Percentiles rank a stretch among this genome's conserved stretches.
phyloP scores from a whole-genome alignment of 371 early-diverging fungal genomes.

The Sporodiniella umbellata region DNA sequence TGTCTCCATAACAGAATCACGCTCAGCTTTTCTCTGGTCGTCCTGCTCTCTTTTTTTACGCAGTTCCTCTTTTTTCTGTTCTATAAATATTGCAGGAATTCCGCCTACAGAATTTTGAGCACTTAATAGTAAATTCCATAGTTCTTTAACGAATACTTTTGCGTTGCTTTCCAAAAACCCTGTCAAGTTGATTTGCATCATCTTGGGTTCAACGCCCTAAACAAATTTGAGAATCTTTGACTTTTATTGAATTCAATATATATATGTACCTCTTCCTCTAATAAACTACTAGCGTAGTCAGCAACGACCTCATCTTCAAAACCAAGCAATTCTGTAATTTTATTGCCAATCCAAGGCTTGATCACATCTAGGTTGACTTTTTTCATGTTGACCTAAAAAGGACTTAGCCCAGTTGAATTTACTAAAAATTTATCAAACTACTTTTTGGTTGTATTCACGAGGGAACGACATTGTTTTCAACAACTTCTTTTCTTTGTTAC shows the following conservation, averaged over 20 bases:
- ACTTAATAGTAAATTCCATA: conserved; percentile 88
- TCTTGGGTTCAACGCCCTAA: conserved; percentile 78
- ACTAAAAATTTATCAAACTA: no score
- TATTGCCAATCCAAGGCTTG: conserved; percentile 82
- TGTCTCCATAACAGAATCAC: conserved; percentile 39
- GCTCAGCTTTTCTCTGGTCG: conserved; percentile 24
- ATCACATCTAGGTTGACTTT: conserved; percentile 88
- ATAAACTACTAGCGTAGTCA: conserved; percentile 77
- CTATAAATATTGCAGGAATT: conserved; percentile 83
- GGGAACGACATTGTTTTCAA: conserved; percentile 82
- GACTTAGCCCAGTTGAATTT: no score
- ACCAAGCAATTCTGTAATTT: conserved; percentile 77
- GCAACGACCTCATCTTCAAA: conserved; percentile 94
- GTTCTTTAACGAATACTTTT: conserved; percentile 74
- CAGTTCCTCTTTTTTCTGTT: conserved; percentile 81
- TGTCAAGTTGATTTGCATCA: conserved; percentile 93
- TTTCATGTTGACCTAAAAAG: no score
- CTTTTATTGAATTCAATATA: no score
- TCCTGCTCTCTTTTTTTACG: conserved; percentile 41
- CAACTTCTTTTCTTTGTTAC: conserved; percentile 86
- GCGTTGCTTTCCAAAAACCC: conserved; percentile 91
- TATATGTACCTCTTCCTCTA: conserved; percentile 81
- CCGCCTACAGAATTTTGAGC: conserved; percentile 84
- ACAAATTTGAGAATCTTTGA: neutral
- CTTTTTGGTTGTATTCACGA: conserved; percentile 78